phyloP scores from a whole-genome alignment of 495 filamentous ascomycete genomes.

The Penicillium alfredii region DNA sequence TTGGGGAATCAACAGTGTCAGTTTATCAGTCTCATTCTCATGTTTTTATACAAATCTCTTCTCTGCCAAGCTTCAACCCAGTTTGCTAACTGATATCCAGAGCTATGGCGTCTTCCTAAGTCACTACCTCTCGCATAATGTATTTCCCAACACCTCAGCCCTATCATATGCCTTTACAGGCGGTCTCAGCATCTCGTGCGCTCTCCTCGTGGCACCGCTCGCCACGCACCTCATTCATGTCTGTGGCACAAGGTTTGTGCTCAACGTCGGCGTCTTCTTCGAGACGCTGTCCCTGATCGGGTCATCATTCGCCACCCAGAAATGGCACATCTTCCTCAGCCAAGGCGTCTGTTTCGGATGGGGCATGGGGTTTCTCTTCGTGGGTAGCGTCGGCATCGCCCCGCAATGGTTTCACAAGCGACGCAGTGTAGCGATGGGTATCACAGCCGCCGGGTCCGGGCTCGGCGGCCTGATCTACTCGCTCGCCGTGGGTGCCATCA shows the following conservation, averaged over 20 bases:
- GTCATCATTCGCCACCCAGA: conserved; percentile 59
- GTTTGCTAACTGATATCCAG: conserved; percentile 15
- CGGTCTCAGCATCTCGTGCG: conserved; percentile 60
- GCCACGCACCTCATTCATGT: conserved; percentile 53
- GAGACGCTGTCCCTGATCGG: conserved; percentile 56
- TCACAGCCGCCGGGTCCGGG: conserved; percentile 67
- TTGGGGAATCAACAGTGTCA: conserved; percentile 49
- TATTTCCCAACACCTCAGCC: conserved; percentile 52
- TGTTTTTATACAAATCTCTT: no score
- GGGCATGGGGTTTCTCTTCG: conserved; percentile 74
- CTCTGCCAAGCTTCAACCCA: neutral
- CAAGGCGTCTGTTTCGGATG: conserved; percentile 73
- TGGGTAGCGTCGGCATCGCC: conserved; percentile 60
- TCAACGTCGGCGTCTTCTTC: conserved; percentile 56
- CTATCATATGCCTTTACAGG: conserved; percentile 69
- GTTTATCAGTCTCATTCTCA: conserved; percentile 14
- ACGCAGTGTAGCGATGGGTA: conserved; percentile 66
- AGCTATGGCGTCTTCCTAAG: conserved; percentile 66
- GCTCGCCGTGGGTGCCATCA: conserved; percentile 45
- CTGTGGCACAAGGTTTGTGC: conserved; percentile 49
- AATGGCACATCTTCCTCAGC: conserved; percentile 70
- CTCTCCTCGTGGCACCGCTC: conserved; percentile 59
- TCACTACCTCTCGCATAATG: conserved; percentile 56
- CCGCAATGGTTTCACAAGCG: conserved; percentile 74
- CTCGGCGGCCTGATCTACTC: conserved; percentile 64